These are phyloP conservation scores for Magnaporthiopsis poae DNA, from an alignment of 2,329 filamentous ascomycete species.

Conservation along the genomic window DNA sequence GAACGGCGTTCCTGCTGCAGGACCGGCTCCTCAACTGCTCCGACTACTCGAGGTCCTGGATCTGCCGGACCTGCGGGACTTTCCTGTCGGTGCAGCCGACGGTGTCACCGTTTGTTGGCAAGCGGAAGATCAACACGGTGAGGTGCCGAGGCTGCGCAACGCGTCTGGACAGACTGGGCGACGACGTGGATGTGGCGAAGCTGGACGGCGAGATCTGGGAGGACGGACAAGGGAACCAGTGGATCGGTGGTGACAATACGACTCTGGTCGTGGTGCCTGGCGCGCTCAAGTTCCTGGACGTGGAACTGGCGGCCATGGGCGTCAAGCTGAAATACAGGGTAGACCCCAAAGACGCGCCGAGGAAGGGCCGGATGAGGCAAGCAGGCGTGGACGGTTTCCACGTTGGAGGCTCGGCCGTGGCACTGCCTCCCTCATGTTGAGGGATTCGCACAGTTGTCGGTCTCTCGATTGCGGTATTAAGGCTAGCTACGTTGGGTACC, in stretches of 20 bases:
- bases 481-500: no score
- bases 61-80: constrained; percentile 79
- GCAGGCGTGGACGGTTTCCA: constrained; percentile 22
- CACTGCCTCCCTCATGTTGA: constrained; percentile 4
- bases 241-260: constrained; percentile 80
- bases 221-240: constrained; percentile 75
- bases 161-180: constrained; percentile 46
- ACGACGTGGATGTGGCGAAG: constrained; percentile 45
- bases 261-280: constrained; percentile 87
- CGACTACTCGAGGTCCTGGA: constrained; percentile 80
- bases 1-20: constrained; percentile 86
- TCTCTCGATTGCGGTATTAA: neutral
- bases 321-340: constrained; percentile 78
- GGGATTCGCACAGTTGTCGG: neutral
- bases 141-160: constrained; percentile 71
- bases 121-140: constrained; percentile 59
- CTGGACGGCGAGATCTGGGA: constrained; percentile 76
- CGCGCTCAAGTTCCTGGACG: constrained; percentile 85
- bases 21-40: constrained; percentile 95
- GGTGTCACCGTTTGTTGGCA: constrained; percentile 54
- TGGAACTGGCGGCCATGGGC: constrained; percentile 92
- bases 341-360: constrained; percentile 54
- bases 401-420: constrained; percentile 4
- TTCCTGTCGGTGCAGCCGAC: constrained; percentile 83
- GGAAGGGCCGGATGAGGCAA: constrained; percentile 40